Percentiles rank a stretch among this genome's conserved stretches.
Evolutionary conservation across 768 basidiomycete species (phyloP).

Genomic region (Neoboletus magnificus): DNA sequence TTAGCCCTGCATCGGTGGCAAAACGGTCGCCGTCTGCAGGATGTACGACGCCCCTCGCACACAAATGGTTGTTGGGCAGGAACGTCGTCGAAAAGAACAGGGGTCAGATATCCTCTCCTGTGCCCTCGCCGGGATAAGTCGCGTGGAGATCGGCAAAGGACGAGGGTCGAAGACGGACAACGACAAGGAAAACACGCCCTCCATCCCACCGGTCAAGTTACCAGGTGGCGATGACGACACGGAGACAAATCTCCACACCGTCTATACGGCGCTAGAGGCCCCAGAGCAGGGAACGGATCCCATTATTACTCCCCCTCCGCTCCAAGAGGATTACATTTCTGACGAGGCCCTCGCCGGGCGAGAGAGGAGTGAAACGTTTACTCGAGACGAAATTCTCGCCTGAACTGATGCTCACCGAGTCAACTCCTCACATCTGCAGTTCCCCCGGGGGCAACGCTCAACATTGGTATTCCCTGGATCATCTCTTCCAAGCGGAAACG

Average conservation of each 20-base stretch:
- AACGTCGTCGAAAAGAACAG: slow-evolving; percentile 13
- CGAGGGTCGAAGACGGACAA: slow-evolving; percentile 38
- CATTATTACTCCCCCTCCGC: slow-evolving; percentile 5
- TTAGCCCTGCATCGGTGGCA: slow-evolving; percentile 19
- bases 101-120: slow-evolving; percentile 10
- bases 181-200: slow-evolving; percentile 17
- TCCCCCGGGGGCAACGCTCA: slow-evolving; percentile 62
- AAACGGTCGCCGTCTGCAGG: slow-evolving; percentile 25
- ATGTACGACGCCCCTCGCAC: slow-evolving; percentile 21
- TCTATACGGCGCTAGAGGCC: slow-evolving; percentile 20
- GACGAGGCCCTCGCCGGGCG: slow-evolving; percentile 23
- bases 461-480: slow-evolving; percentile 88
- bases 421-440: slow-evolving; percentile 22
- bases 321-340: slow-evolving; percentile 11
- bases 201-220: slow-evolving; percentile 27
- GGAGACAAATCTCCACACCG: slow-evolving; percentile 20
- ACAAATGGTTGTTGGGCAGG: slow-evolving; percentile 17
- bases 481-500: slow-evolving; percentile 78
- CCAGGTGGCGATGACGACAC: slow-evolving; percentile 39
- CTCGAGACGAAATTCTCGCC: slow-evolving; percentile 18
- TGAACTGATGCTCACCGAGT: slow-evolving; percentile 20
- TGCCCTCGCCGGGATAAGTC: slow-evolving; percentile 14
- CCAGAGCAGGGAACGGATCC: slow-evolving; percentile 8
- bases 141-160: slow-evolving; percentile 18
- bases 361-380: slow-evolving; percentile 19